phyloP scores from a whole-genome alignment of 306 rosid genomes.

The Vigna trinervia region DNA sequence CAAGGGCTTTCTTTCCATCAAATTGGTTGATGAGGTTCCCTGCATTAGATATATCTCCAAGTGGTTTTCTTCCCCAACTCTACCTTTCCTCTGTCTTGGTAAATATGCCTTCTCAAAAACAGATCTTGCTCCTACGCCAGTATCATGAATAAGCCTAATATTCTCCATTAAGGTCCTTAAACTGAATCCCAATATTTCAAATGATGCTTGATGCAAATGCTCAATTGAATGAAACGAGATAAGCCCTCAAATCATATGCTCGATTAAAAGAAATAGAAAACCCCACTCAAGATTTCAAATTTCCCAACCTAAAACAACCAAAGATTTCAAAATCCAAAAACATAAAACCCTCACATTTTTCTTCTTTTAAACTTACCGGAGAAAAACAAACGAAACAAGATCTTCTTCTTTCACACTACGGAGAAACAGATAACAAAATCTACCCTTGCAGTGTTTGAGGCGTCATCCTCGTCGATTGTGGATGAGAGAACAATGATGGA shows the following conservation, averaged over 20 bases:
- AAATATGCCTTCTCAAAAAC: slow-evolving; percentile 51
- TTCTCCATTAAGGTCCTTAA: neutral
- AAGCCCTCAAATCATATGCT: neutral
- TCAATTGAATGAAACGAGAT: neutral
- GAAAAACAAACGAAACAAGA: too few species aligned
- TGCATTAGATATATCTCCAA: slow-evolving; percentile 67
- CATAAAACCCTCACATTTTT: neutral
- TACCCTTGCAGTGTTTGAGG: too few species aligned
- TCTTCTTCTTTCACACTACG: neutral
- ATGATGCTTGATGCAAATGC: neutral
- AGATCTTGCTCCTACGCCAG: slow-evolving; percentile 53
- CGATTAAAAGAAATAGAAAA: neutral
- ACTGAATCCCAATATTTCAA: neutral
- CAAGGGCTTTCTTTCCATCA: slow-evolving; percentile 61
- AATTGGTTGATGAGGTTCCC: slow-evolving; percentile 45
- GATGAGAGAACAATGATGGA: too few species aligned
- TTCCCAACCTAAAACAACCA: neutral
- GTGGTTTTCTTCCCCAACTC: slow-evolving; percentile 72
- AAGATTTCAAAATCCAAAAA: neutral
- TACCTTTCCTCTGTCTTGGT: slow-evolving; percentile 50
- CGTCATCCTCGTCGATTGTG: too few species aligned
- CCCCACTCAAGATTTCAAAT: slow-evolving; percentile 16
- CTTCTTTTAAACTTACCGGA: neutral
- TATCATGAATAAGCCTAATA: slow-evolving; percentile 20
- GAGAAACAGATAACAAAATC: neutral